These are phyloP conservation scores for Sporisorium exsertum DNA, from an alignment of 1,284 basidiomycete genomes.

Conservation along the genomic window DNA sequence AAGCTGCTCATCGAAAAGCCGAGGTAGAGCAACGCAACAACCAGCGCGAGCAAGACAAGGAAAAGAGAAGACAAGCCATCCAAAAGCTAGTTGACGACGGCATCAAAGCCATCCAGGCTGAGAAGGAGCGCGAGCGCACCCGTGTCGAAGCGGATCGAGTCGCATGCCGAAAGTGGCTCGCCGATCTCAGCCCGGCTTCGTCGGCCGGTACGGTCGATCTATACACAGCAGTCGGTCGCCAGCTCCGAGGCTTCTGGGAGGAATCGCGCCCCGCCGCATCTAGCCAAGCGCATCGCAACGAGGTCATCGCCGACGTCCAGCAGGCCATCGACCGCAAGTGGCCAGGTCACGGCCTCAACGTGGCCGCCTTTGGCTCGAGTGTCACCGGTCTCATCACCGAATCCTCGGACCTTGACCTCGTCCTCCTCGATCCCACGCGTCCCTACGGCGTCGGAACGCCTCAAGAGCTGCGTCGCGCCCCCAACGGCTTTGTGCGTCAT, in stretches of 20 bases:
- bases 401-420: constrained; percentile 56
- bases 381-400: constrained; percentile 53
- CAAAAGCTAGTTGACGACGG: constrained; percentile 28
- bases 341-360: constrained; percentile 43
- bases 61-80: constrained; percentile 15
- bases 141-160: constrained; percentile 16
- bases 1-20: constrained; percentile 13
- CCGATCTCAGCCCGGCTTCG: not conserved
- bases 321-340: constrained; percentile 38
- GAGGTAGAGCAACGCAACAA: constrained; percentile 39
- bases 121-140: constrained; percentile 22
- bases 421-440: constrained; percentile 56
- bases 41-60: constrained; percentile 27
- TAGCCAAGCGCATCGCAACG: constrained; percentile 13
- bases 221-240: constrained; percentile 30
- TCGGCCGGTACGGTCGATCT: constrained; percentile 14
- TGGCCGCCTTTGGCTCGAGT: constrained; percentile 61
- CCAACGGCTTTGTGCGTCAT: constrained; percentile 10
- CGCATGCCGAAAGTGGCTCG: constrained; percentile 32
- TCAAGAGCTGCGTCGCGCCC: constrained; percentile 12
- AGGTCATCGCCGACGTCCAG: constrained; percentile 48
- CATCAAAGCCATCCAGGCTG: constrained; percentile 25
- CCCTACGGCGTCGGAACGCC: constrained; percentile 51
- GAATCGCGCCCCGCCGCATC: constrained; percentile 28
- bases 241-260: constrained; percentile 45